Percentiles rank a stretch among this genome's conserved stretches.
Evolutionary conservation across 805 yeast species (phyloP).

Genomic region (Teunomyces panamensis): DNA sequence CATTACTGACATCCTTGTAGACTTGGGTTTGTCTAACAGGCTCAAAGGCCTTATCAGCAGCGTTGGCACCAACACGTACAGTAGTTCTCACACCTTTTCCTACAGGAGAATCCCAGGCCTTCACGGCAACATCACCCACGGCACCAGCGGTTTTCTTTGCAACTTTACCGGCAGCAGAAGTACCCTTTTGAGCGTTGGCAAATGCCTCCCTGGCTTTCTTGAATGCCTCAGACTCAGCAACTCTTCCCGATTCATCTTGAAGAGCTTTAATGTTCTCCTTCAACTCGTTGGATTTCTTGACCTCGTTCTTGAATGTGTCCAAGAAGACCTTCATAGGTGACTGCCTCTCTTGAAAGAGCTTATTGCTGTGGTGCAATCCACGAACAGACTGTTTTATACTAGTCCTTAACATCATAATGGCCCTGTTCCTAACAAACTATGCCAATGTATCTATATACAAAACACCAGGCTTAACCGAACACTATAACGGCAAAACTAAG

Average conservation of each 20-base stretch:
- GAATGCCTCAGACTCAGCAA: constrained; percentile 92
- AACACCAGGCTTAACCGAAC: neutral
- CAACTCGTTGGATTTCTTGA: constrained; percentile 85
- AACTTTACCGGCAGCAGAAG: constrained; percentile 68
- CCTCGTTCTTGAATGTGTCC: constrained; percentile 87
- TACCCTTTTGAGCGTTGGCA: constrained; percentile 72
- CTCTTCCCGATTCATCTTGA: constrained; percentile 91
- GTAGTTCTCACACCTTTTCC: constrained; percentile 86
- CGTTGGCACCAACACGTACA: constrained; percentile 78
- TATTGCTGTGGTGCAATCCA: constrained; percentile 1
- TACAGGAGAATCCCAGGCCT: constrained; percentile 95
- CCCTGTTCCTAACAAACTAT: neutral
- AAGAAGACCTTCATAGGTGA: constrained; percentile 91
- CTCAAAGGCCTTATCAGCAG: constrained; percentile 83
- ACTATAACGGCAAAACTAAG: neutral
- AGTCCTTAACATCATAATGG: constrained; percentile 7
- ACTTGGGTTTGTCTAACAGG: constrained; percentile 90
- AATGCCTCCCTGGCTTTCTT: constrained; percentile 91
- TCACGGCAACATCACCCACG: constrained; percentile 82
- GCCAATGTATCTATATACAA: constrained; percentile 2
- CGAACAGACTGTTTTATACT: constrained; percentile 4
- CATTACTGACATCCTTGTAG: constrained; percentile 84
- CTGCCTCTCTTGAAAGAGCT: constrained; percentile 24
- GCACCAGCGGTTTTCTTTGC: constrained; percentile 89
- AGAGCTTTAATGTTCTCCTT: constrained; percentile 91